Base-by-base conservation (phyloP, 148 eudicot species). In the Silene conica region DNA sequence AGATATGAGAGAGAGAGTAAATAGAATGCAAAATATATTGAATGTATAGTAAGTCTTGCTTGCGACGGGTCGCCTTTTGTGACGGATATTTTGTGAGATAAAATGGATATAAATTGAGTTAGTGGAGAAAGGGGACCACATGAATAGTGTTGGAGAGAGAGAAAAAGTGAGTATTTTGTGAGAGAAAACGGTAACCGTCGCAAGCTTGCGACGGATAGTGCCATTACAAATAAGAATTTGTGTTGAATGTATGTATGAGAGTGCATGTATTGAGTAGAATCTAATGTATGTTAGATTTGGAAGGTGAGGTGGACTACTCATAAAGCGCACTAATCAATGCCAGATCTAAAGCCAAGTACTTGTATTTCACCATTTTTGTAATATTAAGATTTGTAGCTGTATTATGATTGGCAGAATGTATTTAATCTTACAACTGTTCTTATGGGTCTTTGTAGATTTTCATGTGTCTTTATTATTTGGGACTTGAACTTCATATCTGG, bases 241-340 rank as follows among this genome's bases (percentile, higher is more conserved):
- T n/a, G n/a, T n/a, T n/a, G n/a, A n/a, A n/a, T n/a, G n/a, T n/a
- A n/a, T n/a, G n/a, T n/a, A n/a, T n/a, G n/a, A n/a, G n/a, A n/a
- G n/a, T n/a, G 73, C 45, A 69, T 58, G n/a, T 63, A 77, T 59
- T 48, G 16, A 57, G 63, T 50, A 23, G 3, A 62, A 18, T 46
- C 20, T 2, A 15, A 71, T 77, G 80, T 55, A 77, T 77, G 69
- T 63, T 55, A 72, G 75, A 71, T 71, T 63, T 55, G 63, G 25
- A 23, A 9, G 62, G 61, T 70, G 19, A 70, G 70, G 52, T 48
- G 52, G 15, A 21, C n/a, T 20, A 11, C 31, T 41, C 56, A 48
- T 26, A 54, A 54, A 65, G 72, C 77, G 20, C 81, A 73, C 21
- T 22, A 1, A 67, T 59, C 77, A 78, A 78, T 43, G 74, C 73